These are phyloP conservation scores for Penicillium chermesinum DNA, from an alignment of 495 filamentous ascomycete genomes.

Conservation along the genomic window DNA sequence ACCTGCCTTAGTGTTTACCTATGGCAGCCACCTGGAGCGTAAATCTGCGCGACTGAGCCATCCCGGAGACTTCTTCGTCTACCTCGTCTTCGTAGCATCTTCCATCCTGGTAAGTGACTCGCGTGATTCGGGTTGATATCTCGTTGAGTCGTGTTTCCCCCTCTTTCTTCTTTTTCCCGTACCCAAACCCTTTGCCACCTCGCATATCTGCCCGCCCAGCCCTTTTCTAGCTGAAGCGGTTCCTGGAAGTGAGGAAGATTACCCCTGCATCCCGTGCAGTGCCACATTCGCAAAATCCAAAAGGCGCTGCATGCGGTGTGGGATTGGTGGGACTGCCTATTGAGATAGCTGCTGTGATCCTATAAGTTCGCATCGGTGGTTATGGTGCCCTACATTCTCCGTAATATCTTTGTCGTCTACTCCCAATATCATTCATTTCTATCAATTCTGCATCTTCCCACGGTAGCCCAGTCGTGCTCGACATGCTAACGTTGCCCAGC, in stretches of 20 bases:
- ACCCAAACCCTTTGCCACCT: constrained; percentile 45
- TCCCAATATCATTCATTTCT: constrained; percentile 21
- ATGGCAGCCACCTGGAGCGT: constrained; percentile 58
- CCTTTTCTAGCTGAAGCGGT: constrained; percentile 80
- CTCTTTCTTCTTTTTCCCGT: constrained; percentile 13
- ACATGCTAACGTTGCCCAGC: constrained; percentile 31
- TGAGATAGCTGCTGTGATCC: constrained; percentile 73
- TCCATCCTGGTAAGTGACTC: constrained; percentile 57
- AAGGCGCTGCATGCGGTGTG: constrained; percentile 66
- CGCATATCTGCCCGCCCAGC: constrained; percentile 96
- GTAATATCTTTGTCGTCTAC: constrained; percentile 18
- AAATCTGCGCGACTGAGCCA: constrained; percentile 54
- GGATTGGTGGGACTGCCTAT: constrained; percentile 83
- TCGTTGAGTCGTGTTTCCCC: constrained; percentile 12
- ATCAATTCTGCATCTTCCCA: constrained; percentile 4
- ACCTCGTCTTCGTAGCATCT: constrained; percentile 55
- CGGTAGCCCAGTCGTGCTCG: constrained; percentile 17
- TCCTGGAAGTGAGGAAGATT: constrained; percentile 98
- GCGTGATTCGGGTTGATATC: constrained; percentile 6
- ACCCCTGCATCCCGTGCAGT: constrained; percentile 70
- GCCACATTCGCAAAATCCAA: constrained; percentile 68
- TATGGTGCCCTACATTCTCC: constrained; percentile 82
- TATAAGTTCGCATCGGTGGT: constrained; percentile 64
- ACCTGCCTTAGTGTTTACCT: constrained; percentile 54
- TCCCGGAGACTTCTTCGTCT: constrained; percentile 66